These are phyloP conservation scores for Tillandsia leiboldiana DNA, from an alignment of 176 grass and related monocot genomes.

Conservation along the genomic window DNA sequence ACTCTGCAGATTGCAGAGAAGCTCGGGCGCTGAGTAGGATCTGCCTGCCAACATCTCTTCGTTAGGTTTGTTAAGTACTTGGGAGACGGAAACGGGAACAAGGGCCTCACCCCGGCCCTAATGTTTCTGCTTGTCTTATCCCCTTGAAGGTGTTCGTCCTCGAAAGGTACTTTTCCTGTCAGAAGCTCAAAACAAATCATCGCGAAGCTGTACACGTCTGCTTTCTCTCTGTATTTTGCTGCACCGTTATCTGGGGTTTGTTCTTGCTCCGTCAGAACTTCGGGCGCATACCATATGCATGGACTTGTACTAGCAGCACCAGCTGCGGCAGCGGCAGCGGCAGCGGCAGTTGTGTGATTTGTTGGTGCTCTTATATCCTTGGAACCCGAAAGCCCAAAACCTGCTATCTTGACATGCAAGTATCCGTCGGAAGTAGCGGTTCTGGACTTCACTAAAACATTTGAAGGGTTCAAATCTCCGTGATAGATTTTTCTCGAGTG, in stretches of 20 bases:
- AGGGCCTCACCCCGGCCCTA: constrained; percentile 6
- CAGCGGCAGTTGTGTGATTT: constrained; percentile 1
- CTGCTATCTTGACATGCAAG: constrained; percentile 6
- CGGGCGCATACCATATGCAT: constrained; percentile 22
- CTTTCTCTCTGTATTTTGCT: constrained; percentile 7
- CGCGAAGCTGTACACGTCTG: constrained; percentile 19
- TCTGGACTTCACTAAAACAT: constrained; percentile 16
- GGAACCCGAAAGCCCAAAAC: background rate
- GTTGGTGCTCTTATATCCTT: background rate
- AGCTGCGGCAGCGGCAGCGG: too few relatives aligned
- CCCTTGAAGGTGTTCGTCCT: constrained; percentile 18
- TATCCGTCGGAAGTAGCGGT: constrained; percentile 2
- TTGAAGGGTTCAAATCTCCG: constrained; percentile 15
- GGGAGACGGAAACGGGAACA: constrained; percentile 16
- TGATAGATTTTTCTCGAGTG: constrained; percentile 12
- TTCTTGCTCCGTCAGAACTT: constrained; percentile 11
- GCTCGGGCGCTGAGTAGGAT: constrained; percentile 13
- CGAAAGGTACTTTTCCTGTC: constrained; percentile 14
- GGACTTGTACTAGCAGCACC: background rate
- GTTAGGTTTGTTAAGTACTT: constrained; percentile 17
- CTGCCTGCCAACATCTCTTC: constrained; percentile 16
- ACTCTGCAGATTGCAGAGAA: constrained; percentile 17
- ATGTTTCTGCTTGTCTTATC: constrained; percentile 24
- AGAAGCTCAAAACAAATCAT: constrained; percentile 21
- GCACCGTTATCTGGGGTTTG: background rate